These are phyloP conservation scores for Trebouxia gelatinosa DNA, from an alignment of 163 green algal genomes.

Conservation along the genomic window DNA sequence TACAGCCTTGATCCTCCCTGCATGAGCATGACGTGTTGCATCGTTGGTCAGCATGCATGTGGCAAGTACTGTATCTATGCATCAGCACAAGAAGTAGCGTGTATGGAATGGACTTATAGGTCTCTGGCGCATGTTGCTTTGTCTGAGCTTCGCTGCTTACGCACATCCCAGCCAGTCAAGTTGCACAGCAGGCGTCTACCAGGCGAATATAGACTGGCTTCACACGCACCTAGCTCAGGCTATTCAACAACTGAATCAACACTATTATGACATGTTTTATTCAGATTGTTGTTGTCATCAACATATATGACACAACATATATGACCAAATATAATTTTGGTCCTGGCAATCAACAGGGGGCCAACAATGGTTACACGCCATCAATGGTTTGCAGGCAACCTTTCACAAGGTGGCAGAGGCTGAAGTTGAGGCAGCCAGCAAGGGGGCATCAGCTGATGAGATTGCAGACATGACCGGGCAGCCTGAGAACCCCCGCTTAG, in stretches of 20 bases:
- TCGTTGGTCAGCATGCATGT: too few relatives aligned
- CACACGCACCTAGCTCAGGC: background rate
- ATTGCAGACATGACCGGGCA: slow-evolving; percentile 14
- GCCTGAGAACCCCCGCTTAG: background rate
- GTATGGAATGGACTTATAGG: background rate
- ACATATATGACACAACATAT: background rate
- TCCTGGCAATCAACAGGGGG: too few relatives aligned
- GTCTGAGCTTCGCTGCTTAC: too few relatives aligned
- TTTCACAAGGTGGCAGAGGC: slow-evolving; percentile 27
- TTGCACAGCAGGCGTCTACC: too few relatives aligned
- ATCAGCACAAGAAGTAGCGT: background rate
- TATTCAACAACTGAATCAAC: background rate
- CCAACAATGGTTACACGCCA: too few relatives aligned
- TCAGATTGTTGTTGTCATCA: background rate
- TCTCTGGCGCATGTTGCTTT: background rate
- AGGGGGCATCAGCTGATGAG: slow-evolving; percentile 6
- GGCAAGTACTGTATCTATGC: background rate
- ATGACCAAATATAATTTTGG: too few relatives aligned
- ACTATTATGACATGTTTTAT: background rate
- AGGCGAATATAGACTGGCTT: too few relatives aligned
- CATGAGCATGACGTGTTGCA: too few relatives aligned
- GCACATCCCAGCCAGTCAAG: too few relatives aligned
- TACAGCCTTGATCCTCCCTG: background rate
- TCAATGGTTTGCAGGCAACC: background rate
- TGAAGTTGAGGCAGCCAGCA: slow-evolving; percentile 28